phyloP scores from a whole-genome alignment of 1,139 yeast species.

The Pichia inconspicua region DNA sequence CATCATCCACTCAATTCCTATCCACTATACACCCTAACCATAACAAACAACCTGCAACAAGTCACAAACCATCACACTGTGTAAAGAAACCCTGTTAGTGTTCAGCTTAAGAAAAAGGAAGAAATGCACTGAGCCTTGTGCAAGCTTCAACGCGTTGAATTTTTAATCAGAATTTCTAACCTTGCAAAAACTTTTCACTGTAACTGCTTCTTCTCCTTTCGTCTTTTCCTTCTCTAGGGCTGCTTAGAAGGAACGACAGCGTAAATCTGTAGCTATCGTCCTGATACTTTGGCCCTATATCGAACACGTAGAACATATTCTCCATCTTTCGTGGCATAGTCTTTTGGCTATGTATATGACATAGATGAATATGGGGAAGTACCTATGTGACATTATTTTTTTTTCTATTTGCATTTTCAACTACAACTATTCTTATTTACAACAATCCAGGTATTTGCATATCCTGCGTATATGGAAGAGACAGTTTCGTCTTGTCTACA shows the following conservation, averaged over 20 bases:
- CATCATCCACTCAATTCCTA: too few species aligned
- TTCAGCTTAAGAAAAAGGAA: too few species aligned
- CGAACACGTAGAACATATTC: slow-evolving; percentile 66
- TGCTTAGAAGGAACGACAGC: slow-evolving; percentile 10
- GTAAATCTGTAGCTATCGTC: slow-evolving; percentile 12
- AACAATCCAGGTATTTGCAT: slow-evolving; percentile 39
- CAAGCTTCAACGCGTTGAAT: too few species aligned
- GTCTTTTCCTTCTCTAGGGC: slow-evolving; percentile 5
- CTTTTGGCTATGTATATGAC: slow-evolving; percentile 19
- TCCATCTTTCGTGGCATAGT: slow-evolving; percentile 53
- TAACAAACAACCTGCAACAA: too few species aligned
- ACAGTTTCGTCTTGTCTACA: slow-evolving; percentile 6
- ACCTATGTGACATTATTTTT: slow-evolving; percentile 56
- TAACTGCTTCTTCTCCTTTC: not conserved
- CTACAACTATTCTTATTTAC: not conserved
- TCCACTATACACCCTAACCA: too few species aligned
- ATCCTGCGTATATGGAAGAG: slow-evolving; percentile 32
- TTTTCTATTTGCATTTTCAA: not conserved
- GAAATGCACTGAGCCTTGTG: too few species aligned
- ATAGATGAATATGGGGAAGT: slow-evolving; percentile 74
- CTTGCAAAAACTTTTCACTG: not conserved
- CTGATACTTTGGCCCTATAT: slow-evolving; percentile 62
- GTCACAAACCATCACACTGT: too few species aligned
- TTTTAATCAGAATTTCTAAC: too few species aligned
- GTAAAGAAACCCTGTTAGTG: too few species aligned